phyloP scores from a whole-genome alignment of 2,329 filamentous ascomycete species.

The Cordyceps sp. region DNA sequence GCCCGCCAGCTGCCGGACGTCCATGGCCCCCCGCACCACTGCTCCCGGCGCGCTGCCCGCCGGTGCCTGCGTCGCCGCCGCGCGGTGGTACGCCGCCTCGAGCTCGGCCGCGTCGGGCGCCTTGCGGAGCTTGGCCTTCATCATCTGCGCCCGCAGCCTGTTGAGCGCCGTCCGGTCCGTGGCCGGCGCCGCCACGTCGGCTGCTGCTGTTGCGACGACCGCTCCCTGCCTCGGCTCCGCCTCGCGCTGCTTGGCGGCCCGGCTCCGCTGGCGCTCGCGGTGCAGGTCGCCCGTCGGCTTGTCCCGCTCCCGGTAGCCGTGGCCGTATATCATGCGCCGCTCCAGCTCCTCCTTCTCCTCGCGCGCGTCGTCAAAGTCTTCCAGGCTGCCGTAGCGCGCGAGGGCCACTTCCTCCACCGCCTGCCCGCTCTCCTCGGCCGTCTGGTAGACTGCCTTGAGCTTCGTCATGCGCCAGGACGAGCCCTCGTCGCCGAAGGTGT shows the following conservation, averaged over 20 bases:
- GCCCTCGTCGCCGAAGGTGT: slow-evolving; percentile 77
- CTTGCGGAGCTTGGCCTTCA: slow-evolving; percentile 82
- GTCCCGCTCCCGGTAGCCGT: slow-evolving; percentile 69
- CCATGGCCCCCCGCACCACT: slow-evolving; percentile 72
- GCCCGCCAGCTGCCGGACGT: slow-evolving; percentile 77
- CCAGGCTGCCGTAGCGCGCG: slow-evolving; percentile 65
- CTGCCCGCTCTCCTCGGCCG: slow-evolving; percentile 57
- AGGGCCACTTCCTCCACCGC: slow-evolving; percentile 66
- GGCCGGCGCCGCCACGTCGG: slow-evolving; percentile 9
- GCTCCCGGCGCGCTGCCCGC: slow-evolving; percentile 41
- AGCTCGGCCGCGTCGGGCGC: slow-evolving; percentile 60
- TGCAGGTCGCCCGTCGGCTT: slow-evolving; percentile 81
- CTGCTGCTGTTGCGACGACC: slow-evolving; percentile 34
- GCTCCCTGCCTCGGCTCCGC: slow-evolving; percentile 32
- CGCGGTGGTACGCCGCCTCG: slow-evolving; percentile 70
- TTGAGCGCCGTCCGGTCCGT: slow-evolving; percentile 73
- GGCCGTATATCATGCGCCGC: slow-evolving; percentile 63
- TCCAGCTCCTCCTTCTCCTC: slow-evolving; percentile 91
- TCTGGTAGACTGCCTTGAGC: slow-evolving; percentile 67
- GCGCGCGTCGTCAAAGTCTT: slow-evolving; percentile 78
- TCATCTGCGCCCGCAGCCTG: slow-evolving; percentile 78
- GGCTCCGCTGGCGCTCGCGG: slow-evolving; percentile 52
- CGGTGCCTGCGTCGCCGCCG: slow-evolving; percentile 41
- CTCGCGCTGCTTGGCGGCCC: slow-evolving; percentile 20
- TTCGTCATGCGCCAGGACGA: slow-evolving; percentile 96